These are phyloP conservation scores for Begonia peltatifolia DNA, from an alignment of 306 rosid genomes.

Conservation along the genomic window DNA sequence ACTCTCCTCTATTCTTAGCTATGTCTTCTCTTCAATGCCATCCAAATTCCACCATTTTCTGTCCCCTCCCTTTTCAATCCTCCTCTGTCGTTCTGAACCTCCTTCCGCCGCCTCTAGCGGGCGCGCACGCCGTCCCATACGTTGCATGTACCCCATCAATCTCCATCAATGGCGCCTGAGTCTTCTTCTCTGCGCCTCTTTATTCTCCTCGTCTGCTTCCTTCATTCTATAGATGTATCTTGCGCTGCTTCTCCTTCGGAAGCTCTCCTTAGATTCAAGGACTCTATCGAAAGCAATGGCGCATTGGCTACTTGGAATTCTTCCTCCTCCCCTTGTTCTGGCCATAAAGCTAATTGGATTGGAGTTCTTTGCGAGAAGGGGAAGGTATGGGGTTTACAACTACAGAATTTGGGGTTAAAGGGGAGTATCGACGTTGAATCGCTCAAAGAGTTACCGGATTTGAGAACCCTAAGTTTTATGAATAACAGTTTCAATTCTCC, in stretches of 20 bases:
- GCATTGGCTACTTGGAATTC: conserved; percentile 28
- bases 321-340: conserved; percentile 27
- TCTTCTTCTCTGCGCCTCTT: neutral
- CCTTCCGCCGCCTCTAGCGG: conserved; percentile 4
- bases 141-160: conserved; percentile 3
- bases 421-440: conserved; percentile 37
- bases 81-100: neutral
- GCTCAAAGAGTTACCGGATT: conserved; percentile 24
- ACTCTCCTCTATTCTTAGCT: neutral
- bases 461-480: conserved; percentile 48
- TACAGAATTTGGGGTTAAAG: conserved; percentile 47
- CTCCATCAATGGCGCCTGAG: neutral
- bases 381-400: conserved; percentile 38
- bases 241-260: conserved; percentile 16
- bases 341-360: conserved; percentile 25
- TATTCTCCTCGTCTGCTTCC: conserved; percentile 4
- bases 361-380: conserved; percentile 39
- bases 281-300: conserved; percentile 18
- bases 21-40: conserved; percentile 8
- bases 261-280: conserved; percentile 45
- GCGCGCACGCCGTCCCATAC: conserved; percentile 1
- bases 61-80: neutral
- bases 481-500: conserved; percentile 34
- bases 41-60: neutral
- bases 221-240: neutral